These are phyloP conservation scores for Massariosphaeria phaeospora DNA, from an alignment of 495 filamentous ascomycete genomes.

Conservation along the genomic window DNA sequence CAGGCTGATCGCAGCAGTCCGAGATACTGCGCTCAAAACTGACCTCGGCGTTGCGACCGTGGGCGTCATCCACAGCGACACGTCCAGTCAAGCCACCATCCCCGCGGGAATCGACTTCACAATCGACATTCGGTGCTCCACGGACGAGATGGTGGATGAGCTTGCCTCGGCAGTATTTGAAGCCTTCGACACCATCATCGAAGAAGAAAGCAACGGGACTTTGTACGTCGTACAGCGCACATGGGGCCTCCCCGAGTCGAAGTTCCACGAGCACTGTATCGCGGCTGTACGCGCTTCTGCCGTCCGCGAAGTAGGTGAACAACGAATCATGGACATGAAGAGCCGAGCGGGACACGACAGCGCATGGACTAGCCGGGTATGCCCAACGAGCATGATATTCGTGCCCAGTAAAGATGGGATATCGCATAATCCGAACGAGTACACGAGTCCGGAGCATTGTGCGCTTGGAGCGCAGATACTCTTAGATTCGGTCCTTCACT, in stretches of 20 bases:
- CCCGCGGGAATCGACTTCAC: conserved; percentile 28
- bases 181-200: conserved; percentile 19
- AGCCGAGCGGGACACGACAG: conserved; percentile 28
- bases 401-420: conserved; percentile 30
- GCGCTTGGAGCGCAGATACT: conserved; percentile 28
- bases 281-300: conserved; percentile 20
- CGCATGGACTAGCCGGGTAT: conserved; percentile 26
- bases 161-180: conserved; percentile 15
- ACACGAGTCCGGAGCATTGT: conserved; percentile 32
- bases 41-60: conserved; percentile 30
- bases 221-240: conserved; percentile 19
- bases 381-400: conserved; percentile 34
- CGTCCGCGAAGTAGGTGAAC: conserved; percentile 13
- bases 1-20: conserved; percentile 23
- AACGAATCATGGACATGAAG: conserved; percentile 28
- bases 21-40: conserved; percentile 21
- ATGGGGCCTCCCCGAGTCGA: conserved; percentile 29
- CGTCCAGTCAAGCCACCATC: conserved; percentile 26
- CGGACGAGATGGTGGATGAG: conserved; percentile 24
- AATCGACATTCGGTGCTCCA: conserved; percentile 29
- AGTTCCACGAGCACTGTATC: conserved; percentile 27
- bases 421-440: conserved; percentile 32
- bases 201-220: conserved; percentile 18
- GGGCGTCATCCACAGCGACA: conserved; percentile 28
- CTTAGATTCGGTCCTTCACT: conserved; percentile 21